Evolutionary conservation across 306 rosid genomes (phyloP).

Genomic region (Boehmeria nivea): DNA sequence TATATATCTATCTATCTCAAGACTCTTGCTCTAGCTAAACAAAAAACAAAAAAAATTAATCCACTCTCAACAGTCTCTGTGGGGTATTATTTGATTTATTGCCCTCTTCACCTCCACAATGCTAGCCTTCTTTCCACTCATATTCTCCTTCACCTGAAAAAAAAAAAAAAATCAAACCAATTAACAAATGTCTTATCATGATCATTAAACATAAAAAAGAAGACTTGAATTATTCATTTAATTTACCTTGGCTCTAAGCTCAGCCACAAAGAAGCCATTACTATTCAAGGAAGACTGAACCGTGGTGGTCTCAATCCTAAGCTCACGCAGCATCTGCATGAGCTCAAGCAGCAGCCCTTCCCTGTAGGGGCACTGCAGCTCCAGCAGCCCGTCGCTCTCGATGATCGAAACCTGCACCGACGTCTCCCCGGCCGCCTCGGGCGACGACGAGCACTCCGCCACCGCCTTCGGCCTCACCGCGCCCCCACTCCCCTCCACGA

Average conservation of each 20-base stretch:
- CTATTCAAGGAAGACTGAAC: conserved; percentile 56
- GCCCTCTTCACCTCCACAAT: conserved; percentile 94
- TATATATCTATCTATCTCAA: neutral
- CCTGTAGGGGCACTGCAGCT: conserved; percentile 59
- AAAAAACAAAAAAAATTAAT: too few species aligned
- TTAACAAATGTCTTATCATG: neutral
- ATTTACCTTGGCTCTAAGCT: conserved; percentile 63
- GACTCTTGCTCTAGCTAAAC: neutral
- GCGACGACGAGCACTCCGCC: conserved; percentile 4
- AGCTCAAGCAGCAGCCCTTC: conserved; percentile 80
- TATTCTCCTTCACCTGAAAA: conserved; percentile 60
- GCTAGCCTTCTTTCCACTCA: conserved; percentile 63
- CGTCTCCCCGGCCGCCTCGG: conserved; percentile 10
- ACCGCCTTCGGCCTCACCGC: conserved; percentile 33
- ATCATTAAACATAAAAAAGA: neutral
- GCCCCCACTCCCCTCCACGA: conserved; percentile 50
- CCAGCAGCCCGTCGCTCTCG: conserved; percentile 82
- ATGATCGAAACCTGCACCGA: conserved; percentile 83
- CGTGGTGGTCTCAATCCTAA: conserved; percentile 63
- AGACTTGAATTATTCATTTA: neutral
- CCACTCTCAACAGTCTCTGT: conserved; percentile 26
- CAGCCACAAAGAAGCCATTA: conserved; percentile 59
- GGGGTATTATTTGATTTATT: conserved; percentile 68
- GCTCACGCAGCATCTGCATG: conserved; percentile 60
- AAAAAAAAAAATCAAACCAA: neutral